Conservation (phyloP, 805 yeast genomes). For the Candida montana region DNA sequence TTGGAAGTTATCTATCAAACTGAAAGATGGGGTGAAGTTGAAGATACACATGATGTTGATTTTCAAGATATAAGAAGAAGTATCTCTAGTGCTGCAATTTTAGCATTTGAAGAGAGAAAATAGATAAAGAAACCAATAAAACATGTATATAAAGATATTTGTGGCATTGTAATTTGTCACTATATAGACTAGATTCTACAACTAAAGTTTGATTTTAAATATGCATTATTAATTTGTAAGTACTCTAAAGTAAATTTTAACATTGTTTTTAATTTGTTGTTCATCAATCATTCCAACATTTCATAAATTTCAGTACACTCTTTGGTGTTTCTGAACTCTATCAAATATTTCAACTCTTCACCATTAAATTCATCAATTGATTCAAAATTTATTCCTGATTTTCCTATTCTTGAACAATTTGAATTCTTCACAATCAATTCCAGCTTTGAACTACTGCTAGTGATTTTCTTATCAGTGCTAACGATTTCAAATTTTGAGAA, state of each 20-base stretch:
- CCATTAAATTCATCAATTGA: constrained; percentile 15
- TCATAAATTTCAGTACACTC: constrained; percentile 20
- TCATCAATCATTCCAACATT: constrained; percentile 12
- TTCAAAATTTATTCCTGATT: constrained; percentile 19
- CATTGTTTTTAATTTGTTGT: too few relatives aligned
- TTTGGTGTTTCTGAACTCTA: constrained; percentile 20
- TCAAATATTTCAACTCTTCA: constrained; percentile 16
- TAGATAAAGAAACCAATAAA: neutral
- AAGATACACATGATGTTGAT: constrained; percentile 98
- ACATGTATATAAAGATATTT: neutral
- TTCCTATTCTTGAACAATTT: constrained; percentile 19
- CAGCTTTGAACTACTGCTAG: neutral
- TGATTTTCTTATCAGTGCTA: constrained; percentile 5
- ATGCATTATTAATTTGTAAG: too few relatives aligned
- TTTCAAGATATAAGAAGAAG: constrained; percentile 82
- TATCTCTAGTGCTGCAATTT: constrained; percentile 70
- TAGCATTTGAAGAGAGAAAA: constrained; percentile 32
- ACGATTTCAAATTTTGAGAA: constrained; percentile 17
- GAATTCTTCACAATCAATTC: constrained; percentile 13
- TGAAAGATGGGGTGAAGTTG: constrained; percentile 95
- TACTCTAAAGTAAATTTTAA: too few relatives aligned
- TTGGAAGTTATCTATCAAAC: constrained; percentile 84
- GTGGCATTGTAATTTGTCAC: too few relatives aligned
- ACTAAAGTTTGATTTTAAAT: too few relatives aligned
- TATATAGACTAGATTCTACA: too few relatives aligned